Conservation (phyloP, 805 yeast genomes). For the Isabelozyma rhagii region DNA sequence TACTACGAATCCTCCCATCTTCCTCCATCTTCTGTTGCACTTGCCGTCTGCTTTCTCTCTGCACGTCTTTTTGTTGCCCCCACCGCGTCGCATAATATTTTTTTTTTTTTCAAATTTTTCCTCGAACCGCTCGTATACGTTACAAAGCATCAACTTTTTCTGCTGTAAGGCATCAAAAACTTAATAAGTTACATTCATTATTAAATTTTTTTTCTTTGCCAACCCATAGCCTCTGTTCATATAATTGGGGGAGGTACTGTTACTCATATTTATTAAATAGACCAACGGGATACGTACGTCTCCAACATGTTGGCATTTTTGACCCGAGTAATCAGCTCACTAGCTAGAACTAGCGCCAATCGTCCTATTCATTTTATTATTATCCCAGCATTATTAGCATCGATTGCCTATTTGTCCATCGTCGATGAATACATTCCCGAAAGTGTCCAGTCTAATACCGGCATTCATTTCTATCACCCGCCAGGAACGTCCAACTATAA, state of each 20-base stretch:
- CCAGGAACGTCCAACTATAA: conserved; percentile 29
- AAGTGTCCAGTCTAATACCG: conserved; percentile 24
- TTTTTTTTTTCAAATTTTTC: background rate
- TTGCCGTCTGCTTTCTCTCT: background rate
- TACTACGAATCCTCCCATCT: no score
- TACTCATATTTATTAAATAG: no score
- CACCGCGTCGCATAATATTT: background rate
- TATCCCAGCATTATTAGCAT: conserved; percentile 66
- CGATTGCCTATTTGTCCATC: conserved; percentile 73
- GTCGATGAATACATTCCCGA: conserved; percentile 63
- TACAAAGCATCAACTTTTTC: background rate
- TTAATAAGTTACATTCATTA: background rate
- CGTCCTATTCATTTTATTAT: conserved; percentile 87
- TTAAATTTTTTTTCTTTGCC: background rate
- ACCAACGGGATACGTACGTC: no score
- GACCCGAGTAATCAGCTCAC: conserved; percentile 29
- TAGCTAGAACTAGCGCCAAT: conserved; percentile 64
- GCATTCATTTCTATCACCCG: conserved; percentile 31
- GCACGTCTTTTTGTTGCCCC: background rate
- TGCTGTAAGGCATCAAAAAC: background rate
- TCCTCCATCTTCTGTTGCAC: no score
- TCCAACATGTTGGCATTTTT: conserved; percentile 25
- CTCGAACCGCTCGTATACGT: background rate
- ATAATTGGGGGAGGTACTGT: background rate
- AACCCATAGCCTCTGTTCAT: background rate